Base-by-base conservation (phyloP, 2,329 filamentous ascomycete genomes). In the Xylariaceae sp. region DNA sequence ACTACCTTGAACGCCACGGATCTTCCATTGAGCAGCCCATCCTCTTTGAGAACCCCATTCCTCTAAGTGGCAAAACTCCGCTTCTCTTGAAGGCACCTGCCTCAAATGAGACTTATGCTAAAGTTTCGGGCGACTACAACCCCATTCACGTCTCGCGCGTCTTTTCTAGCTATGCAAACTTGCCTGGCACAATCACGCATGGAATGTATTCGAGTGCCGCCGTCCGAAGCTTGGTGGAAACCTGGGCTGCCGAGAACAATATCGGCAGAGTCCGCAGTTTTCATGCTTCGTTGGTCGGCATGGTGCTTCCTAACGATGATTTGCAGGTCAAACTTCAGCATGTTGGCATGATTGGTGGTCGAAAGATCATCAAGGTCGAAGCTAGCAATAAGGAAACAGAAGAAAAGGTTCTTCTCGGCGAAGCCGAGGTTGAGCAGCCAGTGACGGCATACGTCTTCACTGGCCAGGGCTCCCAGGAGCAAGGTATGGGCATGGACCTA, bases 401-500 rank as follows among this genome's bases (percentile, higher is more conserved):
- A 70, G 94, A 97, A 64, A 97, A 97, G 81, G 92, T 99, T 10
- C 81, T 99, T 4, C 79, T 96, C 44, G 94, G 91, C 69, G 93
- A 97, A 76, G 94, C 94, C 21, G 94, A 99, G 75, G 91, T 99
- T 53, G 94, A 99, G 75, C 94, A 99, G 72, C 95, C 95, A 6
- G 91, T 94, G 27, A 96, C 93, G 2, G 88, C 94, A 4, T 99
- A 99, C 68, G 91, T 99, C 64, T 99, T 99, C 75, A 99, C 95
- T 60, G 94, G 94, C 50, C 94, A 99, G 75, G 94, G 94, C 66
- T 97, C 92, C 44, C 95, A 99, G 74, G 94, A 99, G 75, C 94
- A 99, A 74, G 94, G 94, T 58, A 99, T 99, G 94, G 94, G 94
- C 75, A 99, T 99, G 94, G 94, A 97, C 69, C 82, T 99, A 45